phyloP scores from a whole-genome alignment of 106 monocot genomes.

The Dactylorhiza incarnata region DNA sequence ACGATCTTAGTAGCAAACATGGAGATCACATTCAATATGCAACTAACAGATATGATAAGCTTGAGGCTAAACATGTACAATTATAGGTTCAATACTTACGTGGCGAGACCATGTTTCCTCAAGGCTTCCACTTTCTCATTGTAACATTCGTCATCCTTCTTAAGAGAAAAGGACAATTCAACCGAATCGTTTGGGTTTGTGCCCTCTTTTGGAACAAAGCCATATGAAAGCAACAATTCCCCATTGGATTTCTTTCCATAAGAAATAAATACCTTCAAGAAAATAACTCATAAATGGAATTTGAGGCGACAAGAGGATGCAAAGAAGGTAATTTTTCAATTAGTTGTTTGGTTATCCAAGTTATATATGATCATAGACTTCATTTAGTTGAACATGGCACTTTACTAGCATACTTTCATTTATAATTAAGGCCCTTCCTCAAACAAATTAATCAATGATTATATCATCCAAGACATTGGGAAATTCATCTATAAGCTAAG shows the following conservation, averaged over 20 bases:
- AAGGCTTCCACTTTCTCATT: slow-evolving; percentile 66
- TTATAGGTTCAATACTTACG: slow-evolving; percentile 42
- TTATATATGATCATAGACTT: background rate
- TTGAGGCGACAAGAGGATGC: slow-evolving; percentile 2
- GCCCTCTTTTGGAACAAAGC: slow-evolving; percentile 96
- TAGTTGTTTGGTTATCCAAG: background rate
- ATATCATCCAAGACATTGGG: background rate
- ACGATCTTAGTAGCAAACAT: background rate
- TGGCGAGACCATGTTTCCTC: slow-evolving; percentile 60
- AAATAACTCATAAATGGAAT: background rate
- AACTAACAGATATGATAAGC: background rate
- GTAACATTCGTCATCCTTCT: slow-evolving; percentile 70
- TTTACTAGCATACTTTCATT: background rate
- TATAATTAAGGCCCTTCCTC: background rate
- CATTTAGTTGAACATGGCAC: background rate
- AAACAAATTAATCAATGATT: background rate
- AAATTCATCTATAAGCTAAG: background rate
- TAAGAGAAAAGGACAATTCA: slow-evolving; percentile 63
- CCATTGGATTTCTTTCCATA: slow-evolving; percentile 98
- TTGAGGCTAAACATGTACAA: background rate
- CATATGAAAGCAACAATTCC: slow-evolving; percentile 95
- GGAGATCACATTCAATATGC: background rate
- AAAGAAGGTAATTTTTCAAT: background rate
- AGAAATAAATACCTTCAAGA: slow-evolving; percentile 88
- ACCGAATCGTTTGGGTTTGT: slow-evolving; percentile 91